Percentiles rank a stretch among this genome's conserved stretches.
Conservation (phyloP, 1,139 yeast species). For the Kluyveromyces sp. region DNA sequence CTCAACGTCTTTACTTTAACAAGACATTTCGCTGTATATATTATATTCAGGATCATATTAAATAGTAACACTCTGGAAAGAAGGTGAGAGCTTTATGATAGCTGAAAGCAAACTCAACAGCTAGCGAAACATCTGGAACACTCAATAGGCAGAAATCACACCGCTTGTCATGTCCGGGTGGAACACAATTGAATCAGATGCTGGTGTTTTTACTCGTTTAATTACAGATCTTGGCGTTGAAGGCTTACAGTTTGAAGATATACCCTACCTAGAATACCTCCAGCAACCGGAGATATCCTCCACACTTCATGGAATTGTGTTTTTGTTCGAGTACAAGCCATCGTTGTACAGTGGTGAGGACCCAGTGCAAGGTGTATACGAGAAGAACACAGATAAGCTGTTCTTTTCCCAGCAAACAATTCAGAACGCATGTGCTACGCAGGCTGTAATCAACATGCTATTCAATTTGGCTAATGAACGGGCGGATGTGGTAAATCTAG, state of each 20-base stretch:
- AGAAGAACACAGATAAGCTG: conserved; percentile 33
- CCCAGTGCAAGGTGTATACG: conserved; percentile 44
- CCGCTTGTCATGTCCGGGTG: conserved; percentile 40
- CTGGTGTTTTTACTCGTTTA: conserved; percentile 65
- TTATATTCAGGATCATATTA: not conserved
- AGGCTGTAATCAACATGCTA: conserved; percentile 58
- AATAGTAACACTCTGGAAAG: not conserved
- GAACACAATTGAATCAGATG: conserved; percentile 70
- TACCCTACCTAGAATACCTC: conserved; percentile 48
- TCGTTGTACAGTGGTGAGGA: conserved; percentile 29
- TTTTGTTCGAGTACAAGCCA: conserved; percentile 54
- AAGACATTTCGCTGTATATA: not conserved
- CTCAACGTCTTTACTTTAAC: not conserved
- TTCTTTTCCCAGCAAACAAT: conserved; percentile 64
- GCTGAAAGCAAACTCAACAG: no score
- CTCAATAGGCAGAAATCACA: no score
- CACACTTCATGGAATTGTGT: conserved; percentile 50
- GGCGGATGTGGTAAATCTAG: conserved; percentile 40
- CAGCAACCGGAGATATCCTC: conserved; percentile 33
- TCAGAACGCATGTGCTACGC: conserved; percentile 74
- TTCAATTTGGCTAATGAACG: conserved; percentile 30
- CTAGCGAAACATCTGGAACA: no score
- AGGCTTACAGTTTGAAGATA: conserved; percentile 54
- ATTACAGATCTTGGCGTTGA: conserved; percentile 52
- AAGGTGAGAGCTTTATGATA: no score